Evolutionary conservation across 768 basidiomycete genomes (phyloP), one percentile per base, ranked within the genome.

Genomic region (Lactarius vividus): DNA sequence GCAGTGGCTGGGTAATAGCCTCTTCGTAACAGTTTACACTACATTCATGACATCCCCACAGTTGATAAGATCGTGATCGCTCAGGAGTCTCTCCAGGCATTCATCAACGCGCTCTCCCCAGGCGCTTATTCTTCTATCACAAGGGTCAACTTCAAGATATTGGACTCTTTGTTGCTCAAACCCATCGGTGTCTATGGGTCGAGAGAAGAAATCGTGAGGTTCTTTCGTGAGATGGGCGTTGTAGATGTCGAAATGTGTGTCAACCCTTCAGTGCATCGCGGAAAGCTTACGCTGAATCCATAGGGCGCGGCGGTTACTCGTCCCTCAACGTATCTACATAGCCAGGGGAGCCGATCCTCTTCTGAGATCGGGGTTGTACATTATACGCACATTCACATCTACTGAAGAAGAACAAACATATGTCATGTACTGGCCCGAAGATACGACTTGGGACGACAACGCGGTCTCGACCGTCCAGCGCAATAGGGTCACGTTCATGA

Each of bases 31-130:
- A 6, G 26, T 5, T 44, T 35, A 20, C 56, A 29, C 15, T n/a
- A 4, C 11, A 20, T 53, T 67, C 20, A 67, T 31, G 18, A 18
- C 20, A 26, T 39, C 29, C 20, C 20, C 65, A 26, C 23, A 85
- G 86, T 86, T 44, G 85, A 86, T 69, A 88, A 88, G 71, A 80
- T 88, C 37, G 82, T 88, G 72, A 88, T 88, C 33, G 76, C 78
- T 2, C 84, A 85, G 71, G 74, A 79, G 2, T 81, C 83, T 3
- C 74, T 88, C 15, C 74, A 76, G 65, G 67, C 75, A 2, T 80
- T 87, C 59, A 79, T 84, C 69, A 83, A 86, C 59, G 71, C 71
- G 20, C 55, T 86, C 10, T 77, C 70, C 46, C 84, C 86, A 0
- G 81, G 83, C 1, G 80, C 87, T 5, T 87, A 85, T 69, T 66